Evolutionary conservation across 1,139 yeast genomes (phyloP).

Genomic region (Yamadazyma sp.): DNA sequence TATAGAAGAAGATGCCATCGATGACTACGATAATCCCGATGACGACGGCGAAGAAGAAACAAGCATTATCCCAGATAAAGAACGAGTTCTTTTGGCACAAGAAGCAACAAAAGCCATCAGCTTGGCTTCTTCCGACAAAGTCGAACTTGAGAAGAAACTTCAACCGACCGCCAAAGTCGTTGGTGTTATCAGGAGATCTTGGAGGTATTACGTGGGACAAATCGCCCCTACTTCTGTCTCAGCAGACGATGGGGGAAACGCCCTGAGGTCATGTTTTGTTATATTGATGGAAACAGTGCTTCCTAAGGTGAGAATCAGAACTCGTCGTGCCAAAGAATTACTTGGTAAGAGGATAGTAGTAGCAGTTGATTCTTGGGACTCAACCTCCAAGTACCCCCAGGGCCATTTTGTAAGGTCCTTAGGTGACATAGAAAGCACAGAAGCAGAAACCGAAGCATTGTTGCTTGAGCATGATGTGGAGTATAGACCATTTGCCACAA

Average conservation of each 20-base stretch:
- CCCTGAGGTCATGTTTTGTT: conserved; percentile 80
- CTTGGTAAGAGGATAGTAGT: conserved; percentile 87
- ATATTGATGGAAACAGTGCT: conserved; percentile 84
- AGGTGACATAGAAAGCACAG: conserved; percentile 88
- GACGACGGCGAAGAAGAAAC: conserved; percentile 45
- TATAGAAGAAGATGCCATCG: conserved; percentile 69
- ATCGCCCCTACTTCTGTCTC: conserved; percentile 78
- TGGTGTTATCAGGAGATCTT: conserved; percentile 83
- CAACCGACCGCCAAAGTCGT: conserved; percentile 94
- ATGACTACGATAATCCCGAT: conserved; percentile 62
- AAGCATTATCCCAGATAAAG: conserved; percentile 66
- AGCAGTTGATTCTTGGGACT: conserved; percentile 91
- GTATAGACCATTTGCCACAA: conserved; percentile 90
- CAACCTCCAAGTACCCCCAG: conserved; percentile 79
- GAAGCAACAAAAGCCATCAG: conserved; percentile 67
- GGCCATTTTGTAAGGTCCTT: conserved; percentile 92
- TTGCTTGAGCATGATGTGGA: conserved; percentile 94
- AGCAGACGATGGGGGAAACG: conserved; percentile 50
- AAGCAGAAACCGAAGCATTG: conserved; percentile 96
- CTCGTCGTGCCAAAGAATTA: conserved; percentile 81
- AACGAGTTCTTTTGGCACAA: conserved; percentile 70
- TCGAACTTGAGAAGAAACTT: conserved; percentile 37
- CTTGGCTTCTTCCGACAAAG: conserved; percentile 28
- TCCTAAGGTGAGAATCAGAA: conserved; percentile 83
- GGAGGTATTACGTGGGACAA: conserved; percentile 97